phyloP scores from a whole-genome alignment of 2,329 filamentous ascomycete genomes.

The Nothophoma quercina region DNA sequence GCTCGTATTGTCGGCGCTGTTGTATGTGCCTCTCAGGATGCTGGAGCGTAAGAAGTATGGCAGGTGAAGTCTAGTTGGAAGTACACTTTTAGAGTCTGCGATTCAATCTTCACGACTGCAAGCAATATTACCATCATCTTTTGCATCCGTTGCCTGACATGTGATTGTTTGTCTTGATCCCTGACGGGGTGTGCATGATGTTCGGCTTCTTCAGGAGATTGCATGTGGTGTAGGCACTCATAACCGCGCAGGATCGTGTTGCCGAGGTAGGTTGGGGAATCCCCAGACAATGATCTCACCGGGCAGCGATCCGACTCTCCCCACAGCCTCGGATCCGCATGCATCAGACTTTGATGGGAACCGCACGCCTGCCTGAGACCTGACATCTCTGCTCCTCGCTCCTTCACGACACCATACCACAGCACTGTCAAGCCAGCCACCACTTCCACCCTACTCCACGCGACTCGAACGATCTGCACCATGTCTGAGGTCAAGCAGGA shows the following conservation, averaged over 20 bases:
- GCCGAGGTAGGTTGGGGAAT: slow-evolving; percentile 39
- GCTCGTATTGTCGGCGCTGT: slow-evolving; percentile 57
- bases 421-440: not conserved
- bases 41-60: slow-evolving; percentile 46
- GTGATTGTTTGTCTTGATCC: slow-evolving; percentile 7
- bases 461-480: slow-evolving; percentile 11
- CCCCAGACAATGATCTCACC: slow-evolving; percentile 44
- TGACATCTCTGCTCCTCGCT: not conserved
- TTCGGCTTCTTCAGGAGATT: slow-evolving; percentile 22
- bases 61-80: slow-evolving; percentile 22
- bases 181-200: slow-evolving; percentile 17
- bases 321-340: slow-evolving; percentile 28
- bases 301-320: slow-evolving; percentile 25
- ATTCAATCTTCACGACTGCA: too few relatives aligned
- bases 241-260: slow-evolving; percentile 28
- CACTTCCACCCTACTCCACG: not conserved
- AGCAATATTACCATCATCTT: too few relatives aligned
- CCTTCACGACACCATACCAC: not conserved
- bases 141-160: not conserved
- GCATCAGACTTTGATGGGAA: slow-evolving; percentile 17
- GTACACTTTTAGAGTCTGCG: too few relatives aligned
- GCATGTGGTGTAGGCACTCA: slow-evolving; percentile 11
- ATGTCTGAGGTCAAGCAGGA: slow-evolving; percentile 44
- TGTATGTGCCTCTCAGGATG: slow-evolving; percentile 55
- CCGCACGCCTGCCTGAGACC: slow-evolving; percentile 4